Evolutionary conservation across 768 basidiomycete genomes (phyloP).

Genomic region (Boletus subparvulus): DNA sequence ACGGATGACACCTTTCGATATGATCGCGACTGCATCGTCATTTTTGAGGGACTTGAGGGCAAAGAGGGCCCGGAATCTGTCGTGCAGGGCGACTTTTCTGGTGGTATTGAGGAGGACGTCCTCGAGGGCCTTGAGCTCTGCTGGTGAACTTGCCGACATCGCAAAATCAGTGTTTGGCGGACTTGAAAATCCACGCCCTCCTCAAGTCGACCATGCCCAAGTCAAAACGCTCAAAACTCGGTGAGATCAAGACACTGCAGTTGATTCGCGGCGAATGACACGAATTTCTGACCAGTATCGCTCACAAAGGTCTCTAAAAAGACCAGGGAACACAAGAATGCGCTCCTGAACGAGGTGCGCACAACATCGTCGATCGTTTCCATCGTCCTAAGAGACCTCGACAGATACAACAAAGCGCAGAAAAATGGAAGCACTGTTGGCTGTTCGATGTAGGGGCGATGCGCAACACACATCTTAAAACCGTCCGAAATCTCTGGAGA

Average conservation of each 20-base stretch:
- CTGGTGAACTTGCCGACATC: slow-evolving; percentile 38
- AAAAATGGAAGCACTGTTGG: slow-evolving; percentile 96
- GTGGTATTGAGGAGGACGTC: slow-evolving; percentile 74
- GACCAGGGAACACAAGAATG: slow-evolving; percentile 86
- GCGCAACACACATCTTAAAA: slow-evolving; percentile 93
- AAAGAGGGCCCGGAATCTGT: slow-evolving; percentile 88
- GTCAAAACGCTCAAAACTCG: slow-evolving; percentile 87
- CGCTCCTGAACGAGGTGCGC: slow-evolving; percentile 75
- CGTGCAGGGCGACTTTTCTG: slow-evolving; percentile 74
- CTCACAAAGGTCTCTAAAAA: slow-evolving; percentile 94
- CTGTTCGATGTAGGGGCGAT: slow-evolving; percentile 93
- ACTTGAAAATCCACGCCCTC: slow-evolving; percentile 42
- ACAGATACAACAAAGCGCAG: slow-evolving; percentile 78
- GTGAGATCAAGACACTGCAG: slow-evolving; percentile 44
- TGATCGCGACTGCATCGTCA: slow-evolving; percentile 79
- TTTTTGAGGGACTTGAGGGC: slow-evolving; percentile 82
- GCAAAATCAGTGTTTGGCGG: slow-evolving; percentile 40
- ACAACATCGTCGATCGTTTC: slow-evolving; percentile 2
- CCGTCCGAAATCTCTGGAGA: slow-evolving; percentile 91
- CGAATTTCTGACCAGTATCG: slow-evolving; percentile 56
- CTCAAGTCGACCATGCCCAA: slow-evolving; percentile 61
- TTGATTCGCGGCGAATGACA: slow-evolving; percentile 1
- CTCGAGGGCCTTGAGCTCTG: slow-evolving; percentile 68
- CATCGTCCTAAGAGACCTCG: slow-evolving; percentile 27
- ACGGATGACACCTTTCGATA: slow-evolving; percentile 66